Percentiles rank a stretch among this genome's conserved stretches.
Evolutionary conservation across 345 rosid species (phyloP).

Genomic region (Eucalyptus lansdowneana): DNA sequence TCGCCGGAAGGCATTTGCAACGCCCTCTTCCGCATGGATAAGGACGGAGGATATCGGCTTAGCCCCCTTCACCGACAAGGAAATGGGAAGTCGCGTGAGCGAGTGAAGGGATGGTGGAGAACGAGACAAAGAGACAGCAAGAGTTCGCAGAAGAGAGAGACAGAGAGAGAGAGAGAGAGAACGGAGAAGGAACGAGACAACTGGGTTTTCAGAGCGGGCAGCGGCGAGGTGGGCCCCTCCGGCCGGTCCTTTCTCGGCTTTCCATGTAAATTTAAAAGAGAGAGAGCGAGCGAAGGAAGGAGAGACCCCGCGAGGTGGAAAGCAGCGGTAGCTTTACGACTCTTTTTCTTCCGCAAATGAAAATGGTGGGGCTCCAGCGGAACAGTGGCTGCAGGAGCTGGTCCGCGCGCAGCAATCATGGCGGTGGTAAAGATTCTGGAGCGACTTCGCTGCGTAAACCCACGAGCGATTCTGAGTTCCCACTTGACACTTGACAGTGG

Average conservation of each 20-base stretch:
- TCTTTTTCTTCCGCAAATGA: neutral
- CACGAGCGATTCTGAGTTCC: neutral
- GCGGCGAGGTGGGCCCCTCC: neutral
- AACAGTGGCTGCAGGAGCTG: neutral
- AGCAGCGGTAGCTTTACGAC: neutral
- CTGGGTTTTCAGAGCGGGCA: neutral
- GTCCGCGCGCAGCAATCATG: neutral
- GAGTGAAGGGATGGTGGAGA: neutral
- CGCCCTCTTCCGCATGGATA: neutral
- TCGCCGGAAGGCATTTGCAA: constrained; percentile 28
- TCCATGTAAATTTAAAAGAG: neutral
- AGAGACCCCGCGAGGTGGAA: neutral
- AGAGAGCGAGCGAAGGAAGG: neutral
- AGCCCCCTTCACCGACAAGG: neutral
- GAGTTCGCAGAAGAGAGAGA: neutral
- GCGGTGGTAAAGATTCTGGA: neutral
- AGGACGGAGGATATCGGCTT: neutral
- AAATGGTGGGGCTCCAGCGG: neutral
- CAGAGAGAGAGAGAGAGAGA: neutral
- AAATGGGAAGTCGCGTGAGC: neutral
- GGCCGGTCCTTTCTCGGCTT: neutral
- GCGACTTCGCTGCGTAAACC: neutral
- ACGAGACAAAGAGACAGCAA: neutral
- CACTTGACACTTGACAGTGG: neutral
- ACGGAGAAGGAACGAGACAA: neutral